Evolutionary conservation across 202 grass and related monocot genomes (phyloP), one percentile per base, ranked within the genome.

Genomic region (Dendrocalamus latiflorus): DNA sequence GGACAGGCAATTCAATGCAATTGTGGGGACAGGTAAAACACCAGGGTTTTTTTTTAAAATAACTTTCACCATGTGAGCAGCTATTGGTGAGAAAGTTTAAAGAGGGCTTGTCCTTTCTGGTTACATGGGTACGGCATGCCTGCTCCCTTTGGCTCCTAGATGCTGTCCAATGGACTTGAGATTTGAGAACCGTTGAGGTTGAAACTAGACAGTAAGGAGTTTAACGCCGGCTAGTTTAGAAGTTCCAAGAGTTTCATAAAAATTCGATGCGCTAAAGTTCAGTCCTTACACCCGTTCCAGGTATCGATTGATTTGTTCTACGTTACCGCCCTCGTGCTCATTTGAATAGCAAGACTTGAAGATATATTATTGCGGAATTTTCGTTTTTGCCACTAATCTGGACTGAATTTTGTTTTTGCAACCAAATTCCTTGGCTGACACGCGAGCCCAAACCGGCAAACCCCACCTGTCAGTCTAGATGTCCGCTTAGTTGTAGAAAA

Each of bases 1-100:
- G 56, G 14, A 30, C 79, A 57, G n/a, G 5, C 9, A 25, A 87
- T 72, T 82, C 65, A 77, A 82, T 78, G 50, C 49, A 12, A 39
- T 30, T 64, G 57, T 26, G 65, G 26, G 26, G 16, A 56, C 53
- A 70, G 16, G 66, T 64, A 64, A 24, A 59, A 18, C 0, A 47
- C 15, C 68, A 26, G 38, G 51, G 49, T 75, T 68, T 50, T 9
- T n/a, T 26, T 81, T 74, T 9, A n/a, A n/a, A 17, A 28, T 53
- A 69, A 11, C 48, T 77, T 72, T 72, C 73, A 65, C 54, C 65
- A 58, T 57, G 67, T 49, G 85, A 77, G 55, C 3, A 28, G 28
- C 57, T 48, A 20, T 72, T 83, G 37, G 74, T 57, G 47, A 62
- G 56, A 59, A 72, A 59, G 48, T 26, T 61, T 17, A 48, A 17